A percentile compares a stretch with the other conserved stretches of the same genome.
Conservation (phyloP, 352 stramenopile genomes). For the Phytophthora fragariaefolia region DNA sequence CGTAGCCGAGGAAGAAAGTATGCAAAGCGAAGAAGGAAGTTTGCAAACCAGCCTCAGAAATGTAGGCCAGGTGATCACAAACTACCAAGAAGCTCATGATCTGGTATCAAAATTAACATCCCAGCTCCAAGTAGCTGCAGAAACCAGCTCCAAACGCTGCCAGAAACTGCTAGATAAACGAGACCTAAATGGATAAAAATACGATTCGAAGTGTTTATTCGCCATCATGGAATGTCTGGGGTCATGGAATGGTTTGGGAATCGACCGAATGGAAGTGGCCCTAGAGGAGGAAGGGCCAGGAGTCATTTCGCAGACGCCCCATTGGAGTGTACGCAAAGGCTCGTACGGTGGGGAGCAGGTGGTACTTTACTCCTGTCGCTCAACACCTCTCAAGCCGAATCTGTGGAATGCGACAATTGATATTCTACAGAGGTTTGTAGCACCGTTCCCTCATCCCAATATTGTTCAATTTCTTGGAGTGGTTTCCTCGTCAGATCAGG, state of each 20-base stretch:
- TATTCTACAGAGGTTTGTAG: conserved; percentile 37
- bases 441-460: conserved; percentile 51
- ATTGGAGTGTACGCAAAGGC: conserved; percentile 46
- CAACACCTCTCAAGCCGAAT: conserved; percentile 37
- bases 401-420: conserved; percentile 44
- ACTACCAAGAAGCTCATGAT: conserved; percentile 48
- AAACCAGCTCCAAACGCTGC: conserved; percentile 42
- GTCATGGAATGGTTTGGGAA: conserved; percentile 33
- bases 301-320: conserved; percentile 39
- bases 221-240: conserved; percentile 24
- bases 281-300: conserved; percentile 18
- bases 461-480: conserved; percentile 56
- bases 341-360: conserved; percentile 33
- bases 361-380: conserved; percentile 46
- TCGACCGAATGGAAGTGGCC: conserved; percentile 27
- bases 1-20: conserved; percentile 49
- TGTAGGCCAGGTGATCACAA: conserved; percentile 38
- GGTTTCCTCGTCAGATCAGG: conserved; percentile 15
- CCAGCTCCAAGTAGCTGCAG: conserved; percentile 44
- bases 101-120: conserved; percentile 45
- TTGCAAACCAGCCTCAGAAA: conserved; percentile 38
- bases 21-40: conserved; percentile 53
- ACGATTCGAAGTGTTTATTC: conserved; percentile 7
- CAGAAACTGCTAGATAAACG: conserved; percentile 39
- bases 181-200: conserved; percentile 32